Evolutionary conservation across 495 filamentous ascomycete genomes (phyloP).

Genomic region (Aspergillus kassunensis): DNA sequence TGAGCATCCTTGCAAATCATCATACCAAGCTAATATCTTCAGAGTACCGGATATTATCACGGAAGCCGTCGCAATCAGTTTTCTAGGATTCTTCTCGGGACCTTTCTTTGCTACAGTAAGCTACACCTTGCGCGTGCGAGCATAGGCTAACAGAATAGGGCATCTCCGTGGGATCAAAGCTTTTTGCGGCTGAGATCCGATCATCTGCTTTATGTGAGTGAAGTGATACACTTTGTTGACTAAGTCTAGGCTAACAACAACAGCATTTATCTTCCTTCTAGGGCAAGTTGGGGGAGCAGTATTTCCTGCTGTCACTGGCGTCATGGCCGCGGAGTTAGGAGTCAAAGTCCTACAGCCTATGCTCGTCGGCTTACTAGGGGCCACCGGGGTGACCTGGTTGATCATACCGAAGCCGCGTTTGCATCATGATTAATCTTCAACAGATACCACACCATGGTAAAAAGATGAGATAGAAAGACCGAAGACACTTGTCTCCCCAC

Average conservation of each 20-base stretch:
- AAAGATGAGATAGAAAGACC: too few relatives aligned
- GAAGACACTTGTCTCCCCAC: too few relatives aligned
- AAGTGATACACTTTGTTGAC: not conserved
- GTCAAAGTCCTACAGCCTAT: constrained; percentile 32
- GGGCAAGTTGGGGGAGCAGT: constrained; percentile 27
- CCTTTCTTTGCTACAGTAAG: constrained; percentile 33
- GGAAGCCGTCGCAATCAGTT: constrained; percentile 30
- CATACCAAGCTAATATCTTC: not conserved
- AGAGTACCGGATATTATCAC: constrained; percentile 33
- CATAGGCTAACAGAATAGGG: constrained; percentile 15
- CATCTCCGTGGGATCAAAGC: constrained; percentile 28
- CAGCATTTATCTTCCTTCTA: constrained; percentile 28
- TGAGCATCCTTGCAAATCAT: constrained; percentile 7
- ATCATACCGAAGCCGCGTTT: constrained; percentile 31
- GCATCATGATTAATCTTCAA: constrained; percentile 6
- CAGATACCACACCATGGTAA: too few relatives aligned
- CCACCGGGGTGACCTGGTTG: constrained; percentile 31
- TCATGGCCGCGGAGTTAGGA: constrained; percentile 22
- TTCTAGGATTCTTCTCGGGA: constrained; percentile 28
- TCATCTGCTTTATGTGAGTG: constrained; percentile 25
- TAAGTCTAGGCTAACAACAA: not conserved
- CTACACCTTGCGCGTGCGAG: not conserved
- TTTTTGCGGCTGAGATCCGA: constrained; percentile 24
- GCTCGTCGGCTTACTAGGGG: constrained; percentile 26
- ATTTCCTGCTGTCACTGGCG: constrained; percentile 28